These are phyloP conservation scores for Astragalus glycyphyllos DNA, from an alignment of 306 rosid genomes.

Conservation along the genomic window DNA sequence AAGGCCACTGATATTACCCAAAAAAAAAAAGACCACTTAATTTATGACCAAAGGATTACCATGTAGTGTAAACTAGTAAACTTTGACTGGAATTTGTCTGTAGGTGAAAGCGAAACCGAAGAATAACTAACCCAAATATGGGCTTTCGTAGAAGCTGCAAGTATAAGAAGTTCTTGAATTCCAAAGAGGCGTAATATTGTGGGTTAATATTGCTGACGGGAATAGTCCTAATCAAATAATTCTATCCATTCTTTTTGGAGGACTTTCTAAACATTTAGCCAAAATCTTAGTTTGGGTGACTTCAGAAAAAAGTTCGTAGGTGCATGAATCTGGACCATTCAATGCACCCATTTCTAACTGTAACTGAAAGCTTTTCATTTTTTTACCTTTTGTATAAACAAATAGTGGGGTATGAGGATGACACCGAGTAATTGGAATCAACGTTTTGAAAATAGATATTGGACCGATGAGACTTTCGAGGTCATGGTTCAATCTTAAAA, in stretches of 20 bases:
- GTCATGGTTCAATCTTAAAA: too few relatives aligned
- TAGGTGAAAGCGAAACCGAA: conserved; percentile 9
- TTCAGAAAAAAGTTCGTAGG: conserved; percentile 56
- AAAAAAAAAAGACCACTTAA: too few relatives aligned
- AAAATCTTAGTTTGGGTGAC: conserved; percentile 55
- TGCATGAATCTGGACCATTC: conserved; percentile 73
- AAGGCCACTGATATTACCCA: too few relatives aligned
- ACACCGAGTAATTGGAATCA: too few relatives aligned
- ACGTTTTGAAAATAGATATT: too few relatives aligned
- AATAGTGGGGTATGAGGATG: too few relatives aligned
- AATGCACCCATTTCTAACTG: conserved; percentile 48
- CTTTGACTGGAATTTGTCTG: conserved; percentile 33
- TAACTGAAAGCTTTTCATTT: conserved; percentile 38
- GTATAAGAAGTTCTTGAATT: conserved; percentile 33
- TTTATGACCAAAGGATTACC: too few relatives aligned
- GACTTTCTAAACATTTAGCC: conserved; percentile 54
- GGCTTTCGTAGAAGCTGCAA: conserved; percentile 61
- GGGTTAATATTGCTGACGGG: background rate
- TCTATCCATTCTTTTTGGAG: conserved; percentile 69
- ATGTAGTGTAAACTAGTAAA: too few relatives aligned
- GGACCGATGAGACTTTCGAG: too few relatives aligned
- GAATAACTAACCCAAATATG: conserved; percentile 34
- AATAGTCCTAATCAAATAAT: conserved; percentile 49
- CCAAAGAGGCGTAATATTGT: conserved; percentile 44
- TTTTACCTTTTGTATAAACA: too few relatives aligned